Base-by-base conservation (phyloP, 1,284 basidiomycete genomes). In the Chondrostereum purpureum region DNA sequence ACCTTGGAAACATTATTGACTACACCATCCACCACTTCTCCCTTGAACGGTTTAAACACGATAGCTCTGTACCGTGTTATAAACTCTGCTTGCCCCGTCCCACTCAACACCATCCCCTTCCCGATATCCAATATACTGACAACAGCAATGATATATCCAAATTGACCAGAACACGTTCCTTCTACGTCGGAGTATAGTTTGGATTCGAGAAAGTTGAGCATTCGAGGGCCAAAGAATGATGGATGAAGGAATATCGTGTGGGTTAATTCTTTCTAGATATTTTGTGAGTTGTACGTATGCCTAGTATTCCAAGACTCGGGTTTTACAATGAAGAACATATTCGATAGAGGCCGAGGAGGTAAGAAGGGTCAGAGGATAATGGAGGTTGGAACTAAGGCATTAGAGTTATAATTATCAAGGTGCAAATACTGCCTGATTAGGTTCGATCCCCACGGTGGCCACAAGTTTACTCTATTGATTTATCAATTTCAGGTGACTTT, bases 11-110 rank as follows among this genome's bases (percentile, higher is more conserved):
- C 96, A 53, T 92, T 94, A 54, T 87, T 88, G 19, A 99, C 95
- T 5, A 94, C 85, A 1, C 92, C 95, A 64, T 99, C 96, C 27
- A 99, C 90, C 4, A 98, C 95, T 65, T 99, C 95, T 17, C 94
- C 94, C 67, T 98, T 97, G 78, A 98, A 99, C 23, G 93, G 94
- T 66, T 94, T 92, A 77, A 94, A 94, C 24, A 97, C 92, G 54
- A 97, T 91, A 8, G 93, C 93, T 17, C 88, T 83, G 66, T 94
- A 95, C 40, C 84, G 75, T 22, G 89, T 90, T 52, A 90, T 78
- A 65, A 97, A 97, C 66, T 95, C 90, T 3, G 94, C 94, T 63
- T 95, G 89, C 1, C 94, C 94, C 23, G 87, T 92, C 5, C 92
- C 92, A 37, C 89, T 84, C 44, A 95, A 72, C 13, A 98, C 89